These are phyloP conservation scores for Microcyclosporella mali DNA, from an alignment of 2,329 filamentous ascomycete species.

Conservation along the genomic window DNA sequence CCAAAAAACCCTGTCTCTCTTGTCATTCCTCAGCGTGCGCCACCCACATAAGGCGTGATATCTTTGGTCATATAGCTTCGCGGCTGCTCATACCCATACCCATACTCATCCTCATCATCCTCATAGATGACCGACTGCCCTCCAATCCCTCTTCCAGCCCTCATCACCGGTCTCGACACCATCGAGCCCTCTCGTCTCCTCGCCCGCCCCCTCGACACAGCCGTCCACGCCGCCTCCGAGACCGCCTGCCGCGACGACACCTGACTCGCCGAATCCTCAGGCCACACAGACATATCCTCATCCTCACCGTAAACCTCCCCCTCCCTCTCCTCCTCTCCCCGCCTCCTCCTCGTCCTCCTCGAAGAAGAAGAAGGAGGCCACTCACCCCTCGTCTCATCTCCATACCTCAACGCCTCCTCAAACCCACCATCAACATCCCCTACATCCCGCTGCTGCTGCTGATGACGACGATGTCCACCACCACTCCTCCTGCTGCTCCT, in stretches of 20 bases:
- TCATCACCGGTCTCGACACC: conserved; percentile 2
- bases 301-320: background rate
- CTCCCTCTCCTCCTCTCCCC: too few relatives aligned
- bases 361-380: too few relatives aligned
- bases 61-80: conserved; percentile 6
- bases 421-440: too few relatives aligned
- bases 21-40: too few relatives aligned
- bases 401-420: too few relatives aligned
- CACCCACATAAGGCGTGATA: conserved; percentile 5
- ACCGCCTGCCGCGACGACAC: conserved; percentile 11
- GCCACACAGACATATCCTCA: conserved; percentile 4
- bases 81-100: too few relatives aligned
- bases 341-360: too few relatives aligned
- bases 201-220: conserved; percentile 3
- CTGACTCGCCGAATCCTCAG: conserved; percentile 16
- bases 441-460: too few relatives aligned
- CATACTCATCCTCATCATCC: background rate
- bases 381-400: too few relatives aligned
- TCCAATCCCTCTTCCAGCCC: background rate
- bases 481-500: too few relatives aligned
- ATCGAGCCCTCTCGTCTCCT: conserved; percentile 3
- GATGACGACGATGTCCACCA: too few relatives aligned
- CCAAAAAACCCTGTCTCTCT: too few relatives aligned
- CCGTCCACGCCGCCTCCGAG: background rate
- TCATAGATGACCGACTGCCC: background rate